phyloP scores from a whole-genome alignment of 2,329 filamentous ascomycete genomes.

The Colletotrichum salicis region DNA sequence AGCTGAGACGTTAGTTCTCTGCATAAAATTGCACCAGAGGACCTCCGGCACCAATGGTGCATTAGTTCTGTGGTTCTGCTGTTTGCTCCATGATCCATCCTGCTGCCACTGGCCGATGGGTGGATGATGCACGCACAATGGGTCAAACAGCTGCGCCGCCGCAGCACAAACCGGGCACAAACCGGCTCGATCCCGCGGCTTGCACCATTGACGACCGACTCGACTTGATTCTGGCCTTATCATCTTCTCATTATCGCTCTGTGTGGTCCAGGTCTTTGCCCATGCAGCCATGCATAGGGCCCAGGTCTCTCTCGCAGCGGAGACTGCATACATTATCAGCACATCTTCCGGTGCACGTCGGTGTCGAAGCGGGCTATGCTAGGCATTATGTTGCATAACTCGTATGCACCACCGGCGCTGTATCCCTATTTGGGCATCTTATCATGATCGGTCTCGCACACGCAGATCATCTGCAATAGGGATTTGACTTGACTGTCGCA shows the following conservation, averaged over 20 bases:
- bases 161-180: constrained; percentile 34
- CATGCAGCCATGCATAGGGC: constrained; percentile 13
- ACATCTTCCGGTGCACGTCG: constrained; percentile 27
- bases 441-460: constrained; percentile 29
- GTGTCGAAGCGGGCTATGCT: constrained; percentile 30
- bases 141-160: constrained; percentile 31
- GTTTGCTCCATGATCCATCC: constrained; percentile 13
- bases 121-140: constrained; percentile 18
- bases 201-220: constrained; percentile 24
- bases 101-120: constrained; percentile 23
- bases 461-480: constrained; percentile 22
- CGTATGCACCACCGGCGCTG: constrained; percentile 22
- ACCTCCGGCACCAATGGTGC: constrained; percentile 19
- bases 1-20: constrained; percentile 34
- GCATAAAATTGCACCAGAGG: constrained; percentile 31
- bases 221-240: constrained; percentile 27
- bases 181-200: constrained; percentile 29
- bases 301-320: constrained; percentile 14
- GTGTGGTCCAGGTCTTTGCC: constrained; percentile 9
- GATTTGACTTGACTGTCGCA: constrained; percentile 18
- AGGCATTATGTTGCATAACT: constrained; percentile 36
- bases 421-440: constrained; percentile 34
- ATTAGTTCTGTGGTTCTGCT: constrained; percentile 23
- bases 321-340: constrained; percentile 20
- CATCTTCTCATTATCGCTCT: constrained; percentile 25